Base-by-base conservation (phyloP, 805 yeast genomes). In the Blastobotrys robertii region DNA sequence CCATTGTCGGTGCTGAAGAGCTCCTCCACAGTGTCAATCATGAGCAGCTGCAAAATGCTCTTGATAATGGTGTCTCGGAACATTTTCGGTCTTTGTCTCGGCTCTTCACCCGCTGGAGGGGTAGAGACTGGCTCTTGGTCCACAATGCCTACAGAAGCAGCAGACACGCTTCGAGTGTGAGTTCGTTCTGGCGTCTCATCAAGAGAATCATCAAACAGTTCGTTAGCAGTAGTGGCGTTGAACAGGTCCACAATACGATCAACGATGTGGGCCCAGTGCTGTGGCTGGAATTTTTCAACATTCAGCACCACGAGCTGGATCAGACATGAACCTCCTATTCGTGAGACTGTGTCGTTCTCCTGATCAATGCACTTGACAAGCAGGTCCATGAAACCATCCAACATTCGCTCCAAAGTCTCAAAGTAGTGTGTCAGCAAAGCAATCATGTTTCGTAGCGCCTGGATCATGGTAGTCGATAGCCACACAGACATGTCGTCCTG, bases 381-480 rank as follows among this genome's bases (percentile, higher is more conserved):
- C 41, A 94, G 69, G 13, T 77, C 77, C 61, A 94, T 69, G 59
- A 83, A 86, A 1, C 85, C 92, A 47, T 78, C 84, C 41, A 90
- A 68, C 74, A 84, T 76, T 34, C 76, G 70, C 52, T 79, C 79
- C 56, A 92, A 73, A 2, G 80, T 73, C 34, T 75, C 84, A 59
- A 88, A 92, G 63, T 84, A 90, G 49, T 80, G 83, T 0, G 87
- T 75, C 56, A 90, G 84, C 44, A 92, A 67, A 1, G 84, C 79
- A 53, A 90, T 80, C 79, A 87, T 75, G 55, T 84, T 84, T 60
- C 94, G 77, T 58, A 94, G 68, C 0, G 97, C 97, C 63, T 92
- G 98, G 49, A 94, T 87, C 62, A 92, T 73, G 1, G 99, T 92
- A 0, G 98, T 88, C 0, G 96, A 86, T 38, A 92, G 67, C 99